A percentile compares a stretch with the other conserved stretches of the same genome.
Conservation (phyloP, 2,329 filamentous ascomycete genomes). For the Aspergillus eucalypticola region DNA sequence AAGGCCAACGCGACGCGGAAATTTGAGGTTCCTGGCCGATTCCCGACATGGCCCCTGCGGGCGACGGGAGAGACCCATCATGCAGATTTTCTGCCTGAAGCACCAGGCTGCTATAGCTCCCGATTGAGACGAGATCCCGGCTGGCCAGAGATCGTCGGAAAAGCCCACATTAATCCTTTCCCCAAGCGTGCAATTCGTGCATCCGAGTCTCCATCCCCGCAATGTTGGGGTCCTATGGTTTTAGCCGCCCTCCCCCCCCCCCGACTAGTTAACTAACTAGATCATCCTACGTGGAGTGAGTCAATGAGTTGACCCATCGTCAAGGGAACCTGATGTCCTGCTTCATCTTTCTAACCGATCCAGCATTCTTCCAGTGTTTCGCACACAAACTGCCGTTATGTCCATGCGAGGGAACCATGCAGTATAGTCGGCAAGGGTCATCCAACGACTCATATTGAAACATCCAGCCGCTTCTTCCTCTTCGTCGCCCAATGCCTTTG, state of each 20-base stretch:
- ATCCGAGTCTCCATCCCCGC: constrained; percentile 3
- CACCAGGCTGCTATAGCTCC: constrained; percentile 13
- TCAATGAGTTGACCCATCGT: not conserved
- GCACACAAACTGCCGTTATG: too few species aligned
- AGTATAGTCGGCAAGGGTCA: constrained; percentile 2
- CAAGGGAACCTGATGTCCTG: not conserved
- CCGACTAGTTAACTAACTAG: not conserved
- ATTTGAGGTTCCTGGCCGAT: constrained; percentile 31
- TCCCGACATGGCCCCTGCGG: constrained; percentile 16
- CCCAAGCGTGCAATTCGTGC: not conserved
- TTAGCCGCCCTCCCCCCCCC: not conserved
- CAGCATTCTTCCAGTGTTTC: not conserved
- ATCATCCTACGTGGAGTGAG: not conserved
- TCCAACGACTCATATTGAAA: constrained; percentile 1
- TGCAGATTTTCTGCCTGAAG: constrained; percentile 22
- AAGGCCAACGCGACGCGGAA: constrained; percentile 40
- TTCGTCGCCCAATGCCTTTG: not conserved
- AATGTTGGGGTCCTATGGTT: not conserved
- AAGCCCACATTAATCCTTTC: not conserved
- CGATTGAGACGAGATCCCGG: not conserved
- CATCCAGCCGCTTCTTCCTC: not conserved
- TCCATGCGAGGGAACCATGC: constrained; percentile 2
- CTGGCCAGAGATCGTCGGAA: not conserved
- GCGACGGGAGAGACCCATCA: constrained; percentile 5
- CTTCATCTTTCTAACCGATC: not conserved